Base-by-base conservation (phyloP, 1,139 yeast species). In the Debaryomycetaceae sp. region DNA sequence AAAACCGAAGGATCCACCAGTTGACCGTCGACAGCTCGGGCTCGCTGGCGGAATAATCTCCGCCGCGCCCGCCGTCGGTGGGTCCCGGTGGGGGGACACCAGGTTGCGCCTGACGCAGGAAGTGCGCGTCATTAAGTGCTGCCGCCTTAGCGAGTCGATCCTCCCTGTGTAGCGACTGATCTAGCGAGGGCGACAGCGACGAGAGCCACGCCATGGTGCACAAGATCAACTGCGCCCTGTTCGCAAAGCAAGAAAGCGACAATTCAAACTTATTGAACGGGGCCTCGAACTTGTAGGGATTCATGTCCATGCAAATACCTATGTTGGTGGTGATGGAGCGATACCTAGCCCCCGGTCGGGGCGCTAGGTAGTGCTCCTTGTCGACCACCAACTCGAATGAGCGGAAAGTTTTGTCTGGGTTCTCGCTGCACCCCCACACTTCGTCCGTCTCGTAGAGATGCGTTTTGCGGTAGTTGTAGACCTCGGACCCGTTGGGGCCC, bases 291-390 rank as follows among this genome's bases (percentile, higher is more conserved):
- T 86, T 76, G 61, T 87, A 86, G 0, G 97, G 97, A 60, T 88
- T 90, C 50, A 91, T 65, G 62, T 90, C 98, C 98, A 90, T 91
- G 61, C 97, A 91, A n/a, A 91, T 89, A 0, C 97, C 97, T 46
- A 90, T 72, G 38, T 82, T 77, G 0, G 85, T 67, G 9, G 62
- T 63, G 36, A 78, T 47, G 36, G 46, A 37, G 4, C 45, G 44
- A 9, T 50, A 50, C 5, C 40, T 27, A 24, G 43, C 46, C 6
- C 20, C 38, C n/a, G 47, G 35, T 5, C 43, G 38, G 24, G 37
- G 29, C 24, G 47, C 40, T 6, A 50, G 37, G 45, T 65, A 66
- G 46, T 56, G 59, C 17, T 58, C 58, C 45, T 62, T 66, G 41
- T 68, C 64, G 6, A 76, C 55, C 2, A 61, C 57, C 38, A 79